Base-by-base conservation (phyloP, 768 basidiomycete species). In the Cyclocybe cylindracea region DNA sequence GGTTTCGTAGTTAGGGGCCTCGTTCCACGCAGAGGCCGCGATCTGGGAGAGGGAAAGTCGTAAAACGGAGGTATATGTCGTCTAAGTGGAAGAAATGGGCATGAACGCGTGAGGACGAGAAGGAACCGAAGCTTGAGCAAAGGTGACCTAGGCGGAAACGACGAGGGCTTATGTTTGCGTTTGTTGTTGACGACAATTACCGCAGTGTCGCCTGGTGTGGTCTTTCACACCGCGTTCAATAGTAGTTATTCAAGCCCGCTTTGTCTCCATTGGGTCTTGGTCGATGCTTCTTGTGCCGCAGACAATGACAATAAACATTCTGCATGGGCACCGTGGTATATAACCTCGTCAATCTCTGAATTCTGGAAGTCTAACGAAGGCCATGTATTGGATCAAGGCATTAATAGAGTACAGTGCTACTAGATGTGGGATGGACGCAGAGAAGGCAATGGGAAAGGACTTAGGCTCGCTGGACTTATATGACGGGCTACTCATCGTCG, bases 401-500 rank as follows among this genome's bases (percentile, higher is more conserved):
- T 24, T 24, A 24, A 24, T 24, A 24, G 24, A 24, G 24, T 24
- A 24, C 24, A 24, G 5, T 24, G 24, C 24, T 24, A 24, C 24
- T 24, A 24, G 24, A 5, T 24, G 24, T 24, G 24, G 24, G 24
- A 24, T 24, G 24, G 24, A 24, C 24, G 24, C 24, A 24, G 24
- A 24, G 24, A 24, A 24, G 24, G 3, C 37, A 38, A 38, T 38
- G 37, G 37, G 16, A 38, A 38, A 38, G 24, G 24, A 24, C 24
- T 24, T 24, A 24, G 24, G 24, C 24, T 38, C 37, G 37, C 16
- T 11, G 11, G 7, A 11, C 11, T 38, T 11, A 11, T 16, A 38
- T 38, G 37, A 16, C 7, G 37, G 37, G 41, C 37, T 74, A 73
- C 35, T 80, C 78, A 32, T 80, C 79, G 46, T 80, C 79, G 57